Percentiles rank a stretch among this genome's conserved stretches.
Evolutionary conservation across 1,139 yeast genomes (phyloP).

Genomic region (Casaregolazyma suthepensis): DNA sequence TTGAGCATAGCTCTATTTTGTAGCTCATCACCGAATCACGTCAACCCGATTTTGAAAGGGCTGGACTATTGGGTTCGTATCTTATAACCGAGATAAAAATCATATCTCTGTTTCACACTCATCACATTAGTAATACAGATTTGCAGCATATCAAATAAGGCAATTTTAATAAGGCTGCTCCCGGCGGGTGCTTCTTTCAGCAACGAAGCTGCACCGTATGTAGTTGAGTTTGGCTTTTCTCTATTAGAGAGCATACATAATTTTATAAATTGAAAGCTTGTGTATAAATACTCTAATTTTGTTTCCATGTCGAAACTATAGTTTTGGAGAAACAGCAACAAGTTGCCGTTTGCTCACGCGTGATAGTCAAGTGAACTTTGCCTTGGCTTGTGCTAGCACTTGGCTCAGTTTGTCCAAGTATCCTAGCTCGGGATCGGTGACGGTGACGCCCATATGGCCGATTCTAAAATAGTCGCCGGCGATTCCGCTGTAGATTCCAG

Average conservation of each 20-base stretch:
- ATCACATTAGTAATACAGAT: too few species aligned
- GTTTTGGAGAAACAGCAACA: neutral
- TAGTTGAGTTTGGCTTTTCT: neutral
- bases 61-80: too few species aligned
- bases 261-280: slow-evolving; percentile 2
- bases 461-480: slow-evolving; percentile 82
- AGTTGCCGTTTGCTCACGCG: neutral
- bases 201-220: neutral
- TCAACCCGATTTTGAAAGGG: too few species aligned
- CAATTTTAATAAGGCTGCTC: too few species aligned
- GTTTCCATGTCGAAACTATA: neutral
- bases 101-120: too few species aligned
- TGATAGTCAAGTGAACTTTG: slow-evolving; percentile 1
- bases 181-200: too few species aligned
- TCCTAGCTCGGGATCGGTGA: slow-evolving; percentile 42
- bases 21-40: too few species aligned
- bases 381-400: slow-evolving; percentile 5
- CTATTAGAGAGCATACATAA: neutral
- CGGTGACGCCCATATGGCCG: slow-evolving; percentile 88
- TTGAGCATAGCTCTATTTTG: too few species aligned
- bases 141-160: too few species aligned
- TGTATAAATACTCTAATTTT: neutral
- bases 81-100: too few species aligned
- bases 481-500: slow-evolving; percentile 82
- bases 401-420: slow-evolving; percentile 28